Conservation (phyloP, 2,329 filamentous ascomycete genomes). For the Thelonectria blattea region DNA sequence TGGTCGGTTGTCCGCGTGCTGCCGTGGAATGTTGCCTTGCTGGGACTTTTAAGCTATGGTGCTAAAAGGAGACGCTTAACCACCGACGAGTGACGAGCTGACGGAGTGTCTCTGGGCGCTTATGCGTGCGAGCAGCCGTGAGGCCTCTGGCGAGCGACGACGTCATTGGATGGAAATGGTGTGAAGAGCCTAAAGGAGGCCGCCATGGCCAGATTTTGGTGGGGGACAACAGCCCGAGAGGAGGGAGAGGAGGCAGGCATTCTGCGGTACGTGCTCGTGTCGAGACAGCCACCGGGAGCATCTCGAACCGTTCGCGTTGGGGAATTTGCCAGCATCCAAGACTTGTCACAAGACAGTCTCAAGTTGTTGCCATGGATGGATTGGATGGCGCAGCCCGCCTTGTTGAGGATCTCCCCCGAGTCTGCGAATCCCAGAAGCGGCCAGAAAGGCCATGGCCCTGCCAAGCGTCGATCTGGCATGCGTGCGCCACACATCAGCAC, state of each 20-base stretch:
- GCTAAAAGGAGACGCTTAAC: conserved; percentile 14
- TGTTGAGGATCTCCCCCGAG: neutral
- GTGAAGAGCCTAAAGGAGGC: conserved; percentile 5
- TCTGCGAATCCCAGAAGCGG: too few species aligned
- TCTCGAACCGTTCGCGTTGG: neutral
- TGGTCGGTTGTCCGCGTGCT: conserved; percentile 16
- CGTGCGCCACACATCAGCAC: neutral
- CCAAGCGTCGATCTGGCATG: neutral
- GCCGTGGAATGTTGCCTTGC: conserved; percentile 12
- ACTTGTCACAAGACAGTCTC: neutral
- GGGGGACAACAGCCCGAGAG: neutral
- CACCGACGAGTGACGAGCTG: neutral
- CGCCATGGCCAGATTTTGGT: conserved; percentile 6
- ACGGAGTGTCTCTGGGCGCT: conserved; percentile 34
- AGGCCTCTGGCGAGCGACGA: conserved; percentile 32
- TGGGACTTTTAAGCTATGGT: conserved; percentile 5
- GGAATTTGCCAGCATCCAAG: neutral
- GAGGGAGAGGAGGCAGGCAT: too few species aligned
- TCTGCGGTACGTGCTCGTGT: neutral
- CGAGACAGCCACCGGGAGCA: neutral
- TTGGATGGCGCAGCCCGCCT: neutral
- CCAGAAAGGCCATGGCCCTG: too few species aligned
- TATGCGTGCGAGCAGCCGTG: conserved; percentile 33
- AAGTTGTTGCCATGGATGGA: neutral
- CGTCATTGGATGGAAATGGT: conserved; percentile 16